phyloP scores from a whole-genome alignment of 2,329 filamentous ascomycete genomes.

The Fusarium mangiferae region DNA sequence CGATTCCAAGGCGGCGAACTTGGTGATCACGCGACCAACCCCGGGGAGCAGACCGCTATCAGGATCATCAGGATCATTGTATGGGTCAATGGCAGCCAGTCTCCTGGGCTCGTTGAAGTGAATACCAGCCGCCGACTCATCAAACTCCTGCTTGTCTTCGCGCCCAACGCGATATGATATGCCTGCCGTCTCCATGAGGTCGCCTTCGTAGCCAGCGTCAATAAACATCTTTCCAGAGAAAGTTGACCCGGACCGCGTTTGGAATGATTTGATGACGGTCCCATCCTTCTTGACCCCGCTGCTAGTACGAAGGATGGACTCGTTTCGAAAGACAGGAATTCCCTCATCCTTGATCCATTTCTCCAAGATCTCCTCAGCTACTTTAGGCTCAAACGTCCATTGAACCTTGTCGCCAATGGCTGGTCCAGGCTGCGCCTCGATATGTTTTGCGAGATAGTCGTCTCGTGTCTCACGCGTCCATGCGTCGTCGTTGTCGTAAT shows the following conservation, averaged over 20 bases:
- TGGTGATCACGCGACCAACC: not conserved
- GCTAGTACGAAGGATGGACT: slow-evolving; percentile 10
- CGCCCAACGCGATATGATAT: slow-evolving; percentile 29
- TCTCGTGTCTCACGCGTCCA: slow-evolving; percentile 9
- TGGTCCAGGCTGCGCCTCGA: slow-evolving; percentile 26
- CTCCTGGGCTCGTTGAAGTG: not conserved
- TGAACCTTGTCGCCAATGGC: slow-evolving; percentile 31
- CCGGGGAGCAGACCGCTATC: slow-evolving; percentile 23
- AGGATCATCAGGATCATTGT: not conserved
- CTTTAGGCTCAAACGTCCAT: slow-evolving; percentile 37
- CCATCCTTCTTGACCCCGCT: slow-evolving; percentile 13
- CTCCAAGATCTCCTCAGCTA: slow-evolving; percentile 28
- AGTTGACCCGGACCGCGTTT: slow-evolving; percentile 2
- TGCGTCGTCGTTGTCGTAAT: slow-evolving; percentile 14
- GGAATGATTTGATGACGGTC: slow-evolving; percentile 17
- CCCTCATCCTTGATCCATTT: slow-evolving; percentile 31
- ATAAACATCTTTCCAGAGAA: slow-evolving; percentile 33
- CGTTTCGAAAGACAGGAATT: slow-evolving; percentile 28
- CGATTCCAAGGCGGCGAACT: not conserved
- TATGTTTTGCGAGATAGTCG: slow-evolving; percentile 21
- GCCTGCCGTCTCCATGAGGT: slow-evolving; percentile 33
- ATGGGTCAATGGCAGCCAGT: slow-evolving; percentile 18
- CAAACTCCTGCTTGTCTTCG: slow-evolving; percentile 19
- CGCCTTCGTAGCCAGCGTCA: slow-evolving; percentile 34
- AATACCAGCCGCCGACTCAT: slow-evolving; percentile 28